Base-by-base conservation (phyloP, 192 early-diverging fungal genomes). In the Coemansia sp. region DNA sequence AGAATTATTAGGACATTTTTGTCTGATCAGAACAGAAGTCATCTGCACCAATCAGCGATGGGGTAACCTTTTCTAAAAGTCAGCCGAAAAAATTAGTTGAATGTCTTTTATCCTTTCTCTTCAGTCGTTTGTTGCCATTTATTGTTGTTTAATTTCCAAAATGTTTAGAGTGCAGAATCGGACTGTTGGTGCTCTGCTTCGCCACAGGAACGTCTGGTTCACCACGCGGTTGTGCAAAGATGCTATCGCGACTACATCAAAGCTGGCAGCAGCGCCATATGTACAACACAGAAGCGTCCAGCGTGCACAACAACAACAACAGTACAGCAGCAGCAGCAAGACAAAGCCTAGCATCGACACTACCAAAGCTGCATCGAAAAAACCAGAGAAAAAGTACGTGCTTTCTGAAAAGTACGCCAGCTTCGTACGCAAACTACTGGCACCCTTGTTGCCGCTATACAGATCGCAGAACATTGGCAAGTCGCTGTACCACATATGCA, bases 401-500 rank as follows among this genome's bases (percentile, higher is more conserved):
- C 71, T 82, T 7, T 60, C 80, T 1, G 62, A 67, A 16, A 73
- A 59, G 15, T 71, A 73, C 32, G 80, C 74, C n/a, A 32, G 22
- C 0, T 36, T 51, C 3, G 26, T 68, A 4, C 71, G 72, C 47
- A 41, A 47, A 2, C 26, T 76, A 2, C 48, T 82, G 12, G 55
- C 41, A 18, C 66, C 64, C 40, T 69, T 82, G 61, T 26, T 82
- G 61, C 80, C 80, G 26, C 80, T 65, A 32, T 82, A 82, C 61
- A 74, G 76, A 51, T 68, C 67, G 5, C 68, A 69, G 12, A 56
- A 60, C 51, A 77, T 82, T 40, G 80, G 80, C 46, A 71, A 61
- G 26, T 42, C 56, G 1, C 45, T 82, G 4, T 82, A 77, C 56
- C n/a, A 67, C n/a, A 39, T 37, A 11, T 77, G 80, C 63, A 74